Evolutionary conservation across 768 basidiomycete genomes (phyloP), one percentile per base, ranked within the genome.

Genomic region (Sutorius australiensis): DNA sequence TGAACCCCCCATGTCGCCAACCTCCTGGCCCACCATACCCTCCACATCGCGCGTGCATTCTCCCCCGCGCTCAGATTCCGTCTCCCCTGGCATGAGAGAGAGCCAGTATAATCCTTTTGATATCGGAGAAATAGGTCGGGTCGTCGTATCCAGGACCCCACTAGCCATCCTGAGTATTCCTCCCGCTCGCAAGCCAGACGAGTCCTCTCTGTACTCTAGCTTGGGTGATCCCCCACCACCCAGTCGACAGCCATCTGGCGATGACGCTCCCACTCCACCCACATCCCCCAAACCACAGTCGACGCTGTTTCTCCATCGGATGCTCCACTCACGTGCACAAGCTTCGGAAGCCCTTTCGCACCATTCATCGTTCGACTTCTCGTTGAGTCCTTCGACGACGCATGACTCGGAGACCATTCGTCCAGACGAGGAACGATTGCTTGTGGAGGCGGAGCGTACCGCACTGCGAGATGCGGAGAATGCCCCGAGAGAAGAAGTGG

Each of bases 1-100:
- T 8, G 62, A 71, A 14, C 62, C 68, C 12, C 59, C 69, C 34
- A 57, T 66, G 3, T 33, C 54, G n/a, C 47, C 51, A 5, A 13
- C 43, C 24, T 49, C 59, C 6, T 58, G 50, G 48, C 53, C 58
- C 2, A 0, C 45, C 56, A 17, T 50, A 47, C 42, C 42, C 51
- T n/a, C 43, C 34, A 37, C 43, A 11, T 55, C 54, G 8, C 54
- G 37, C 1, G 19, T 27, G 21, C 56, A 43, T 13, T 57, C 49
- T 24, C 44, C 41, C 1, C 41, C 51, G 37, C 55, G 44, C 13
- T 21, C 53, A 17, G 36, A 45, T 37, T 39, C 53, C 13, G 5
- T 44, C 6, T 55, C 60, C 3, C 51, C 51, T 19, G 46, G 17
- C 2, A 10, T 33, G 6, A 17, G 39, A 36, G 57, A 57, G 28